Base-by-base conservation (phyloP, 2,329 filamentous ascomycete genomes). In the Botrytis sinoallii region DNA sequence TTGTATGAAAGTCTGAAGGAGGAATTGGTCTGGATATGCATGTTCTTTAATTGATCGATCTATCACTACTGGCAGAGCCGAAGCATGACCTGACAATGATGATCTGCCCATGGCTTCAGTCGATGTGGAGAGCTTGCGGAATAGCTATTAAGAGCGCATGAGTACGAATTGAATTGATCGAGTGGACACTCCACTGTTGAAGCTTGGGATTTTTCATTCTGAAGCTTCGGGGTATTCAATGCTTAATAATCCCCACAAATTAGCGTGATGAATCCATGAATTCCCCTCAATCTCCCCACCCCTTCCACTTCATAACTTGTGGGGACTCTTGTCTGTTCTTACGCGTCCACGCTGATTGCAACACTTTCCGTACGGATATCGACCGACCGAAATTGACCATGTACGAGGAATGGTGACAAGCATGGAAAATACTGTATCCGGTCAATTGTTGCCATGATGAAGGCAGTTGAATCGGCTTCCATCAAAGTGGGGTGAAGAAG, bases 111-210 rank as follows among this genome's bases (percentile, higher is more conserved):
- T 67, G 46, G 29, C 42, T 60, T 66, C n/a, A 25, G 16, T 44
- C 0, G 38, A 59, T 67, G 63, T 72, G 70, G 70, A 72, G 61
- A 72, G 70, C 61, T 68, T 60, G 61, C 29, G 61, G n/a, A 32
- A 66, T 67, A 29, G 52, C 9, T 10, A n/a, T 29, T 12, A 25
- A 35, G 32, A 57, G 29, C 32, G 8, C 12, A n/a, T 25, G 35
- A 67, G 32, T 67, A 38, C 29, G 46, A 29, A 29, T 55, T n/a
- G 32, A 29, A 29, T 67, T 32, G 48, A n/a, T 67, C 29, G 32
- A 35, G 46, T 72, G 61, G 61, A 66, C 38, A 66, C 35, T 46
- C 40, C 40, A 48, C 35, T 25, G 35, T 71, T 72, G 70, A 72
- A 32, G n/a, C 32, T 48, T 55, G 52, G 60, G 46, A 46, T 25